phyloP scores from a whole-genome alignment of 2,329 filamentous ascomycete species.

The Pseudogymnoascus destructans region DNA sequence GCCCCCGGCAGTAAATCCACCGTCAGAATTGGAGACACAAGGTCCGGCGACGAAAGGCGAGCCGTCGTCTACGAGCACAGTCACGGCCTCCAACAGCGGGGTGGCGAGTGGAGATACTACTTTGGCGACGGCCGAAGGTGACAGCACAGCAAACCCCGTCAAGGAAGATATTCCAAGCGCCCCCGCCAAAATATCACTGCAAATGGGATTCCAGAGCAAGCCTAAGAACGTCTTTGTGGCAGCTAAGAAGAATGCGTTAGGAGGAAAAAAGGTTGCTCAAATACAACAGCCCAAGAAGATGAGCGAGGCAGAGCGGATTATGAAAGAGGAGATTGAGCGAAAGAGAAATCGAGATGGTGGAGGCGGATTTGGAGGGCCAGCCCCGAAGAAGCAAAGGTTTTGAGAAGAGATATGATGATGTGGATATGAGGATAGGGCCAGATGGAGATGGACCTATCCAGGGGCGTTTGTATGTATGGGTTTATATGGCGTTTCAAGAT shows the following conservation, averaged over 20 bases:
- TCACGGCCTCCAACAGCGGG: background rate
- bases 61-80: background rate
- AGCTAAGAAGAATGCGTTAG: slow-evolving; percentile 57
- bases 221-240: slow-evolving; percentile 64
- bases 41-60: background rate
- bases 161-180: slow-evolving; percentile 15
- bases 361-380: slow-evolving; percentile 28
- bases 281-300: slow-evolving; percentile 64
- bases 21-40: slow-evolving; percentile 10
- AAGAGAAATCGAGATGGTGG: slow-evolving; percentile 44
- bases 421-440: background rate
- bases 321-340: slow-evolving; percentile 69
- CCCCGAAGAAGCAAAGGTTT: slow-evolving; percentile 38
- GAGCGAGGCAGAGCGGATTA: slow-evolving; percentile 77
- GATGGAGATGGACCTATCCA: slow-evolving; percentile 8
- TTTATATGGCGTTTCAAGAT: slow-evolving; percentile 9
- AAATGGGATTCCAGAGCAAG: slow-evolving; percentile 50
- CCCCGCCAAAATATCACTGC: slow-evolving; percentile 44
- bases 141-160: background rate
- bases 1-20: slow-evolving; percentile 16
- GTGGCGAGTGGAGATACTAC: background rate
- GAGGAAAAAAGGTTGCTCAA: slow-evolving; percentile 46
- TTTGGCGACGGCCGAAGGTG: slow-evolving; percentile 9
- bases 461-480: slow-evolving; percentile 14
- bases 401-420: slow-evolving; percentile 12